Percentiles rank a stretch among this genome's conserved stretches.
Evolutionary conservation across 139 green algal genomes (phyloP).

Genomic region (Edaphochlamys debaryana): DNA sequence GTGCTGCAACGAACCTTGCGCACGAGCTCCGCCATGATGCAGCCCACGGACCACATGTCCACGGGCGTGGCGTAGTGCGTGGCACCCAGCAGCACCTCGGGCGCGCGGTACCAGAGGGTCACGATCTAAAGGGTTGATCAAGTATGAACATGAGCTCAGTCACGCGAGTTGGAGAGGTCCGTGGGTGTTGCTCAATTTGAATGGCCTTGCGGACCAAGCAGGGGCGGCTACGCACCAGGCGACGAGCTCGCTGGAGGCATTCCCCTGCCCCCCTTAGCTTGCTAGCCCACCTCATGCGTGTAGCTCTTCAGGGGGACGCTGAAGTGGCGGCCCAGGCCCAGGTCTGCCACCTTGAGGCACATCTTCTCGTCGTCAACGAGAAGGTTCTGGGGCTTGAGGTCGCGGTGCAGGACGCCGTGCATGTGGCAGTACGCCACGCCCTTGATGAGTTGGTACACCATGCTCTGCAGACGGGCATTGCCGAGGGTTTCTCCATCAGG

Average conservation of each 20-base stretch:
- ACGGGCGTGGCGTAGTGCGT: slow-evolving; percentile 96
- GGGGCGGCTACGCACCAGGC: too few relatives aligned
- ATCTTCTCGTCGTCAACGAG: slow-evolving; percentile 81
- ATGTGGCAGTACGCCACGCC: slow-evolving; percentile 96
- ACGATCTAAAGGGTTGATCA: slow-evolving; percentile 90
- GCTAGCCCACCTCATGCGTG: slow-evolving; percentile 91
- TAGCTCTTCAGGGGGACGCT: slow-evolving; percentile 98
- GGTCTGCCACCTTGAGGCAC: slow-evolving; percentile 96
- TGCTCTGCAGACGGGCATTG: slow-evolving; percentile 82
- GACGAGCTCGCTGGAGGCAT: too few relatives aligned
- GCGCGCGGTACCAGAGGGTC: slow-evolving; percentile 98
- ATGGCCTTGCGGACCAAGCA: too few relatives aligned
- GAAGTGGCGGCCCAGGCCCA: slow-evolving; percentile 96
- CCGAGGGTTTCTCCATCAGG: not conserved
- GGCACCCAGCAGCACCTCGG: slow-evolving; percentile 96
- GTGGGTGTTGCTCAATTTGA: too few relatives aligned
- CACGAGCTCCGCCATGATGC: slow-evolving; percentile 97
- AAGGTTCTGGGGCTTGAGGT: slow-evolving; percentile 99
- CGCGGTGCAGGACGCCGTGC: slow-evolving; percentile 96
- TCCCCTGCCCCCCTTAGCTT: too few relatives aligned
- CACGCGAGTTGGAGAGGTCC: not conserved
- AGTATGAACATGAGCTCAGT: not conserved
- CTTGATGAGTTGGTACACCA: slow-evolving; percentile 98
- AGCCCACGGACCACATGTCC: slow-evolving; percentile 98
- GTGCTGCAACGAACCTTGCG: slow-evolving; percentile 57